Percentiles rank a stretch among this genome's conserved stretches.
Conservation (phyloP, 179 eudicot genomes). For the Beta lomatogona region DNA sequence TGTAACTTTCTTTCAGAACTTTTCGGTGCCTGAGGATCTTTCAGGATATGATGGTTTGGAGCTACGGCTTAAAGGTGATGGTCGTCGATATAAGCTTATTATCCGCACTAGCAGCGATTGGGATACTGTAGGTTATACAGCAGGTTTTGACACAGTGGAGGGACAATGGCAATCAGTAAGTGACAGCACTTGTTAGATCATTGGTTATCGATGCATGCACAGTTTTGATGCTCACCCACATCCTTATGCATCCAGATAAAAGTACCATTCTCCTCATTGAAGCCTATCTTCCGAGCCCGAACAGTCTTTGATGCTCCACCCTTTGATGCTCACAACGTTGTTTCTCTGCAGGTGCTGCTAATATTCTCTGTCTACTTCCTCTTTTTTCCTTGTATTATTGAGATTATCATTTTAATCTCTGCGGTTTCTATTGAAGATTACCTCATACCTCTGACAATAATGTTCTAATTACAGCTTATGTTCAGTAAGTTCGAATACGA, state of each 20-base stretch:
- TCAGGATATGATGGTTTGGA: conserved; percentile 94
- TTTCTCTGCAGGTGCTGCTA: conserved; percentile 70
- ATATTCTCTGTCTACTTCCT: neutral
- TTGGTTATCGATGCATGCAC: conserved; percentile 10
- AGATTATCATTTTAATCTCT: neutral
- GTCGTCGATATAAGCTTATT: conserved; percentile 83
- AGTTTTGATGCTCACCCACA: conserved; percentile 6
- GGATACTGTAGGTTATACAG: conserved; percentile 94
- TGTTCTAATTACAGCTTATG: conserved; percentile 67
- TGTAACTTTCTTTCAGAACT: conserved; percentile 51
- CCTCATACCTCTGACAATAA: conserved; percentile 22
- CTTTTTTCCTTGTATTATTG: neutral
- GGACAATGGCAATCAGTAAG: conserved; percentile 99
- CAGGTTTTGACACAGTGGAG: conserved; percentile 74
- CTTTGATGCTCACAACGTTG: conserved; percentile 65
- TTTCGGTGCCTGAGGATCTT: conserved; percentile 78
- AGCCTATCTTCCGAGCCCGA: conserved; percentile 83
- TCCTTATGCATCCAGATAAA: conserved; percentile 50
- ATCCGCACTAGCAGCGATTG: conserved; percentile 90
- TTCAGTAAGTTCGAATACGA: conserved; percentile 96
- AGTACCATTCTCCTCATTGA: conserved; percentile 71
- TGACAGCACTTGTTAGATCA: conserved; percentile 12
- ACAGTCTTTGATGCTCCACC: conserved; percentile 79
- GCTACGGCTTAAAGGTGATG: conserved; percentile 82
- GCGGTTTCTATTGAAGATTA: neutral